Evolutionary conservation across 228 moss, liverwort and hornwort genomes (phyloP), one percentile per base, ranked within the genome.

Genomic region (Sphagnum magellanicum): DNA sequence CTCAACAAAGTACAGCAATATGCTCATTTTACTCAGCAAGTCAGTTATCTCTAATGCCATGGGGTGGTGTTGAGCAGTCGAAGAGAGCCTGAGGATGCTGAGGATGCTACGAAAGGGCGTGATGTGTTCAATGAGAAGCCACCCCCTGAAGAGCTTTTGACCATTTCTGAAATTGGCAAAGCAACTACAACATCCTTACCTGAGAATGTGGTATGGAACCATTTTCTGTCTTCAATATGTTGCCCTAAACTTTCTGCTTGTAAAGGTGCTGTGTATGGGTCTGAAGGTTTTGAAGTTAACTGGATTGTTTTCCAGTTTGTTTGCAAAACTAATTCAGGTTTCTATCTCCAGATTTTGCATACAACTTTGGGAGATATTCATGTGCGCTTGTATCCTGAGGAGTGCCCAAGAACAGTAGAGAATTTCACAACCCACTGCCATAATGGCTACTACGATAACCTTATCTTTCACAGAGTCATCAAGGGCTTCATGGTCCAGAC

Each of bases 401-500:
- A 98, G 71, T 98, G 98, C 68, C 92, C 98, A 14, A 79, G 94
- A 49, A 98, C 98, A 60, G 98, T 98, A 15, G 98, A 98, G 70
- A 98, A 98, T 63, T 98, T 94, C 68, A 98, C 98, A 11, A 98
- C 98, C 4, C 98, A 98, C 79, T 98, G 98, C 74, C 92, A 92
- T 60, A 98, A 98, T 77, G 98, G 98, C 53, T 98, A 98, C 70
- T 98, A 98, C 75, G 98, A 98, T 76, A 98, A 98, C 81, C 87
- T 98, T 61, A 98, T 94, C 57, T 98, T 98, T 79, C 98, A 98
- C 75, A 80, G 98, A 71, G 94, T 98, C 66, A 98, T 98, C 13
- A 98, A 98, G 77, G 94, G 98, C 49, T 98, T 98, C 77, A 98
- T 98, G 98, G 87, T 98, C 7, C 98, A 98, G 73, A 98, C 98